phyloP scores from a whole-genome alignment of 305 asterid genomes.

The Solanum hybrid region DNA sequence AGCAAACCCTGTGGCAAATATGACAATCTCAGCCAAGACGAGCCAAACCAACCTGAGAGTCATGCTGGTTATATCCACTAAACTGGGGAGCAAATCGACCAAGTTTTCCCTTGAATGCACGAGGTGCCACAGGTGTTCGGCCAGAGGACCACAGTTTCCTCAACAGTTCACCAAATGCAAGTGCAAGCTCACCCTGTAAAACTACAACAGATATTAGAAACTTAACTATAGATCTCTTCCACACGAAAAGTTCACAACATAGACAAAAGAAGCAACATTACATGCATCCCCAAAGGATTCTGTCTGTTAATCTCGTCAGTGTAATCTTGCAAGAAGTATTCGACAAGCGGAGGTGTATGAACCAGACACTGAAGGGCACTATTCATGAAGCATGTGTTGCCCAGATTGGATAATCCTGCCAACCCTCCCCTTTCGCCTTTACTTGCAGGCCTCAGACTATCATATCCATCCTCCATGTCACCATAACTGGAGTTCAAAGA shows the following conservation, averaged over 20 bases:
- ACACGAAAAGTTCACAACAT: constrained; percentile 8
- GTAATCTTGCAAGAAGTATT: constrained; percentile 79
- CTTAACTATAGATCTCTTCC: constrained; percentile 5
- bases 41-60: constrained; percentile 65
- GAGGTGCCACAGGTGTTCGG: constrained; percentile 82
- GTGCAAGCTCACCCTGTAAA: constrained; percentile 94
- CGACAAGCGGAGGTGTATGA: constrained; percentile 80
- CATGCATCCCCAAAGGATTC: constrained; percentile 90
- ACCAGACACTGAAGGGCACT: constrained; percentile 91
- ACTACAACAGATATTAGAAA: constrained; percentile 19
- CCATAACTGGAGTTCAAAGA: constrained; percentile 42
- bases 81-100: constrained; percentile 98
- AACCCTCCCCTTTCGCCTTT: constrained; percentile 67
- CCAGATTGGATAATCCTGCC: constrained; percentile 91
- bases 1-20: not conserved
- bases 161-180: constrained; percentile 85
- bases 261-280: constrained; percentile 30
- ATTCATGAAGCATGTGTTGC: constrained; percentile 96
- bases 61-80: constrained; percentile 97
- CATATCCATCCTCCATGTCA: constrained; percentile 57
- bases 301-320: constrained; percentile 70
- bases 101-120: constrained; percentile 87
- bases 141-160: constrained; percentile 97
- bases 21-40: not conserved
- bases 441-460: constrained; percentile 29